Conservation (phyloP, 2,329 filamentous ascomycete genomes). For the Myriosclerotinia curreyana region DNA sequence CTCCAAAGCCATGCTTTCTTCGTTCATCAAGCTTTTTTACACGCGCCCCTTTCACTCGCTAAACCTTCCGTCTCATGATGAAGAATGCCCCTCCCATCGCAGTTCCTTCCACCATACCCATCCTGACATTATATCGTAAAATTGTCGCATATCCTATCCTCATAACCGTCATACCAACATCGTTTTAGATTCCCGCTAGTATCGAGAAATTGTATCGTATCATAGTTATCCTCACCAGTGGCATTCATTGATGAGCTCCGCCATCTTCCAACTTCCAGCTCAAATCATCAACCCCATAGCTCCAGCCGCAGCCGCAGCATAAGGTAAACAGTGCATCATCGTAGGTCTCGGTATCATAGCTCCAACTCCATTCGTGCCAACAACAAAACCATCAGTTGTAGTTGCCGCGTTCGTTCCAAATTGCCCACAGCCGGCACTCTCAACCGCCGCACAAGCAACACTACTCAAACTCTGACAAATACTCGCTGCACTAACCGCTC, state of each 20-base stretch:
- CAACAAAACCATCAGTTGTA: background rate
- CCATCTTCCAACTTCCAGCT: background rate
- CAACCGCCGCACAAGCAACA: slow-evolving; percentile 46
- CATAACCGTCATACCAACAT: background rate
- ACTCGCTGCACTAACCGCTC: slow-evolving; percentile 48
- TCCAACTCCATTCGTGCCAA: slow-evolving; percentile 14
- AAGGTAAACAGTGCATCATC: slow-evolving; percentile 17
- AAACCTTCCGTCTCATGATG: background rate
- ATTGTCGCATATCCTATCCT: background rate
- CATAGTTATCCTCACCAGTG: background rate
- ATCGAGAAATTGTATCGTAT: background rate
- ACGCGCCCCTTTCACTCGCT: background rate
- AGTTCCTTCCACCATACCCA: background rate
- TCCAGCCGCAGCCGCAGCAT: slow-evolving; percentile 14
- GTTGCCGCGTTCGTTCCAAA: slow-evolving; percentile 30
- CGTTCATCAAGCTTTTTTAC: background rate
- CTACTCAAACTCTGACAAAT: slow-evolving; percentile 56
- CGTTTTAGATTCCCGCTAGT: background rate
- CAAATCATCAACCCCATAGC: slow-evolving; percentile 16
- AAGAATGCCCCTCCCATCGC: background rate
- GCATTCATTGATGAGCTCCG: background rate
- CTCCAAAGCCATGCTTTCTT: slow-evolving; percentile 5
- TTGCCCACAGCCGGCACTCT: slow-evolving; percentile 33
- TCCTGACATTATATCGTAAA: background rate
- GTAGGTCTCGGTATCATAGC: slow-evolving; percentile 17